Evolutionary conservation across 257 asterid species (phyloP).

Genomic region (Cinchona pubescens): DNA sequence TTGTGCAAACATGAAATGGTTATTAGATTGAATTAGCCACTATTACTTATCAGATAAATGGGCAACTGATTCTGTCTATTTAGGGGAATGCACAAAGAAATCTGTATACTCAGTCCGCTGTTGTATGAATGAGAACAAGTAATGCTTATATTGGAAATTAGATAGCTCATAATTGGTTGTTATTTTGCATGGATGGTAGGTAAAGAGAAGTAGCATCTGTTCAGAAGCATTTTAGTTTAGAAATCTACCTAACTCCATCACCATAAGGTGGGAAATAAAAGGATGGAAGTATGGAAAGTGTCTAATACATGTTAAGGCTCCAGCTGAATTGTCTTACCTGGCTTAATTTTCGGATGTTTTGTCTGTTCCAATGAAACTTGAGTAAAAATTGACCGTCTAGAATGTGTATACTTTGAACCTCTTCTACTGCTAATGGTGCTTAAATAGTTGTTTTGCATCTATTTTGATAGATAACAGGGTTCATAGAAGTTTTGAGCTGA

Average conservation of each 20-base stretch:
- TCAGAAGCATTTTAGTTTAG: slow-evolving; percentile 43
- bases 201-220: slow-evolving; percentile 53
- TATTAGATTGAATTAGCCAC: no score
- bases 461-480: background rate
- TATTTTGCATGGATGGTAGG: slow-evolving; percentile 42
- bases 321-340: background rate
- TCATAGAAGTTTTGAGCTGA: background rate
- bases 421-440: background rate
- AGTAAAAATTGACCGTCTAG: slow-evolving; percentile 25
- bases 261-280: slow-evolving; percentile 22
- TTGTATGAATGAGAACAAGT: slow-evolving; percentile 4
- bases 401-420: slow-evolving; percentile 10
- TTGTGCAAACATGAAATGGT: background rate
- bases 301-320: slow-evolving; percentile 7
- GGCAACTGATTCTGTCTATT: background rate
- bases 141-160: slow-evolving; percentile 6
- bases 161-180: slow-evolving; percentile 34
- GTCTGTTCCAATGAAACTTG: slow-evolving; percentile 11
- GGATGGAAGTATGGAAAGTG: slow-evolving; percentile 12
- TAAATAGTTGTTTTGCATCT: slow-evolving; percentile 4
- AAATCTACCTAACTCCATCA: slow-evolving; percentile 47
- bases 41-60: no score
- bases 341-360: background rate
- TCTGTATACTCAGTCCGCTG: slow-evolving; percentile 1
- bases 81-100: background rate